Percentiles rank a stretch among this genome's conserved stretches.
Conservation (phyloP, 495 filamentous ascomycete genomes). For the Aspergillus coremiiformis region DNA sequence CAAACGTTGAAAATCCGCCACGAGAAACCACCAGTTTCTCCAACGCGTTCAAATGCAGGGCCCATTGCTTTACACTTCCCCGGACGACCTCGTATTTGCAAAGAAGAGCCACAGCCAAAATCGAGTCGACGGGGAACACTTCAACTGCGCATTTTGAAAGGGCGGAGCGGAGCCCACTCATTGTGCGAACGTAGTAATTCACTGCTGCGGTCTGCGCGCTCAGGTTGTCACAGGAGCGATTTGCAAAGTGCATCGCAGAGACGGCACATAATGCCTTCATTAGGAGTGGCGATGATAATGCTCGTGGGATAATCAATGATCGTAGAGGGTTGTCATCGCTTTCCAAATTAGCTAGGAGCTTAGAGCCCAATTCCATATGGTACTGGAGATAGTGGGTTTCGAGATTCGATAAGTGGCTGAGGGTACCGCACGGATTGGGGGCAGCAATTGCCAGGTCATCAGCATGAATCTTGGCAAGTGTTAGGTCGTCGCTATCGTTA, state of each 20-base stretch:
- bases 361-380: conserved; percentile 35
- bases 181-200: conserved; percentile 32
- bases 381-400: conserved; percentile 42
- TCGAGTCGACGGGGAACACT: conserved; percentile 26
- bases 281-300: conserved; percentile 36
- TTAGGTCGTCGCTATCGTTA: not conserved
- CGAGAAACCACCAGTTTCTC: conserved; percentile 34
- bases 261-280: conserved; percentile 39
- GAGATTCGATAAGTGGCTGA: conserved; percentile 27
- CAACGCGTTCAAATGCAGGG: conserved; percentile 34
- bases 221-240: conserved; percentile 23
- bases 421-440: conserved; percentile 10
- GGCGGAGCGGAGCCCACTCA: conserved; percentile 28
- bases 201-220: conserved; percentile 28
- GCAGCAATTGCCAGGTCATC: not conserved
- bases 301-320: conserved; percentile 35
- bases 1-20: conserved; percentile 29
- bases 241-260: conserved; percentile 38
- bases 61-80: conserved; percentile 40
- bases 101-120: conserved; percentile 36
- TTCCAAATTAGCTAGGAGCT: conserved; percentile 37
- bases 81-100: conserved; percentile 42
- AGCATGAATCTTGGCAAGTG: not conserved
- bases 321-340: conserved; percentile 36
- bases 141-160: conserved; percentile 18